phyloP scores from a whole-genome alignment of 495 filamentous ascomycete genomes.

The Mytilinidion resinicola region DNA sequence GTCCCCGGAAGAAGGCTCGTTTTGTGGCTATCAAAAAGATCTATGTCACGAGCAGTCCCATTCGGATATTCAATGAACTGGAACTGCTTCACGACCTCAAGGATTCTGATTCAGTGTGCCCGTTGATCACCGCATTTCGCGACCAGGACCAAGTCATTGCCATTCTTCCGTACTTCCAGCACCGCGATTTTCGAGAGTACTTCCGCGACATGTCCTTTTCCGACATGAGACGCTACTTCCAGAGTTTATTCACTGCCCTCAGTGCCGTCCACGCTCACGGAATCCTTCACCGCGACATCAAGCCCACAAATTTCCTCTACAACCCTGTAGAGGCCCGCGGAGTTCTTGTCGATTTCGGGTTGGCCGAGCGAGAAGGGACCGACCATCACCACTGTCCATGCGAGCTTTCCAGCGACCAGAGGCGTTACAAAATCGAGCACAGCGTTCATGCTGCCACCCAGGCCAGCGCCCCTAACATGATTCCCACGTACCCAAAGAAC shows the following conservation, averaged over 20 bases:
- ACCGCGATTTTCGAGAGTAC: slow-evolving; percentile 93
- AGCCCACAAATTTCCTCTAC: slow-evolving; percentile 99
- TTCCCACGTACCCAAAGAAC: slow-evolving; percentile 54
- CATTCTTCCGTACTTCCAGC: slow-evolving; percentile 88
- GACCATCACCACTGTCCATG: slow-evolving; percentile 72
- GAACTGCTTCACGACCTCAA: slow-evolving; percentile 90
- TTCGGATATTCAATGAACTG: slow-evolving; percentile 92
- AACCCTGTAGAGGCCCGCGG: slow-evolving; percentile 73
- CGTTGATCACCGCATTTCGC: slow-evolving; percentile 92
- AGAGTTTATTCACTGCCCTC: slow-evolving; percentile 79
- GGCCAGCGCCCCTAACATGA: slow-evolving; percentile 33
- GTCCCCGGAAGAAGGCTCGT: slow-evolving; percentile 42
- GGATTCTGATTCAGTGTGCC: slow-evolving; percentile 77
- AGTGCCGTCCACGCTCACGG: slow-evolving; percentile 70
- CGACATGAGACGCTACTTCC: slow-evolving; percentile 85
- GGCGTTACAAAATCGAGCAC: slow-evolving; percentile 32
- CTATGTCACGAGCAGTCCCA: slow-evolving; percentile 91
- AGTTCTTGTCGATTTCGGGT: slow-evolving; percentile 92
- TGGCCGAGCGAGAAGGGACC: slow-evolving; percentile 75
- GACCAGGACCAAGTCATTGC: slow-evolving; percentile 91
- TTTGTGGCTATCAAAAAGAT: slow-evolving; percentile 99
- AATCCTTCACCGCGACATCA: slow-evolving; percentile 96
- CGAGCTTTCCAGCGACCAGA: slow-evolving; percentile 41
- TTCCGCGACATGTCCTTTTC: slow-evolving; percentile 78
- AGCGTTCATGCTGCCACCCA: slow-evolving; percentile 36